Percentiles rank a stretch among this genome's conserved stretches.
Evolutionary conservation across 768 basidiomycete species (phyloP).

Genomic region (Russula foetens): DNA sequence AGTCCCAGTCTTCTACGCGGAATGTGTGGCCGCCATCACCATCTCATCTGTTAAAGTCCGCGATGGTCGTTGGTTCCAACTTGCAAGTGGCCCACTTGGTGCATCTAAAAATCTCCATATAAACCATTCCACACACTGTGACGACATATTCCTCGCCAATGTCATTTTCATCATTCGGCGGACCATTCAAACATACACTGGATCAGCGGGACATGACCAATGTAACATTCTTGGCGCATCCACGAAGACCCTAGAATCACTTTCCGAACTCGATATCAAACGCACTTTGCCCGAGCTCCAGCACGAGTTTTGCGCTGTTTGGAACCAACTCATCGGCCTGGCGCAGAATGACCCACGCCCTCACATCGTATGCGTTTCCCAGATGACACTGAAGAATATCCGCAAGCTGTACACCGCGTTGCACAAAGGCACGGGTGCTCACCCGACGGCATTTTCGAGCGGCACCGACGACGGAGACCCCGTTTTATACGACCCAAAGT

Average conservation of each 20-base stretch:
- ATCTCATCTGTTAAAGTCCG: background rate
- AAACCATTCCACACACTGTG: background rate
- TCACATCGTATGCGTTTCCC: background rate
- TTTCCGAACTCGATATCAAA: background rate
- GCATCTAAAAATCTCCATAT: background rate
- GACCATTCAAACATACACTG: background rate
- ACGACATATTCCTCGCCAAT: background rate
- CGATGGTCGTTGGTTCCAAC: conserved; percentile 1
- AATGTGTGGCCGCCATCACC: background rate
- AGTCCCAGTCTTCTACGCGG: conserved; percentile 5
- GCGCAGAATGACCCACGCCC: background rate
- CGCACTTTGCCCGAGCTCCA: background rate
- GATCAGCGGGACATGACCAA: background rate
- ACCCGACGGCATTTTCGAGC: background rate
- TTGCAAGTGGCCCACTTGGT: background rate
- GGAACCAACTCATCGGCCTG: background rate
- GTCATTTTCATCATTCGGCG: background rate
- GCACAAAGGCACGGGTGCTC: background rate
- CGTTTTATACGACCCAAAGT: background rate
- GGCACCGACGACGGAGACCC: background rate
- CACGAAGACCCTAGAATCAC: background rate
- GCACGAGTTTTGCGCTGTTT: background rate
- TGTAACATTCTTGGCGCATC: background rate
- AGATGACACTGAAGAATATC: background rate
- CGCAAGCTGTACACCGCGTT: background rate